A percentile compares a stretch with the other conserved stretches of the same genome.
Conservation (phyloP, 2,329 filamentous ascomycete species). For the Aureobasidium uvarum region DNA sequence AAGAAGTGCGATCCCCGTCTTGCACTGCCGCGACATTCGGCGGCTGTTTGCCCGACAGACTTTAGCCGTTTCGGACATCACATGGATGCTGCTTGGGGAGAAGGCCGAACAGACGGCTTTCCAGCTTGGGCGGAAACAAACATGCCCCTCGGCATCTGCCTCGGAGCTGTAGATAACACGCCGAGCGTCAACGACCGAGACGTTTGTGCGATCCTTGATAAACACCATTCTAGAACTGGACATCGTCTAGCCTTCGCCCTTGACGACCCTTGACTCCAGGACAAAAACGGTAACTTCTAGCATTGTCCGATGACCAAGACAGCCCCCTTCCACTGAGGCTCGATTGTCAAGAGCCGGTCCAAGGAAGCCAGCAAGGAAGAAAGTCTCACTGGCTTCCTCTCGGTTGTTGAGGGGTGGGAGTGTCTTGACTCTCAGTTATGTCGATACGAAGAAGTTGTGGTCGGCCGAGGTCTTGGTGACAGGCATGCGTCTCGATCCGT, state of each 20-base stretch:
- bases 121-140: background rate
- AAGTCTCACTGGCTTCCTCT: background rate
- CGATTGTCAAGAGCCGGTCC: background rate
- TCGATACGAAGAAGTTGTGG: background rate
- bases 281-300: no score
- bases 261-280: no score
- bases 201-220: background rate
- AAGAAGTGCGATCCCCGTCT: conserved; percentile 16
- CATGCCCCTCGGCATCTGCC: background rate
- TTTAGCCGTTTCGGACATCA: conserved; percentile 11
- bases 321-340: background rate
- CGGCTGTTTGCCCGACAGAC: conserved; percentile 7
- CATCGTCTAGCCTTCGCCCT: no score
- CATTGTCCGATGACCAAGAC: no score
- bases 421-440: background rate
- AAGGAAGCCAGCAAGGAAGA: background rate
- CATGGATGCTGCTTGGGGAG: background rate
- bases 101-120: background rate
- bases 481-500: background rate
- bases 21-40: background rate
- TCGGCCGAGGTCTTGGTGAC: background rate
- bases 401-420: background rate
- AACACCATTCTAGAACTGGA: background rate
- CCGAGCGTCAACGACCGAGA: background rate
- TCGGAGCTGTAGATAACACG: background rate